Evolutionary conservation across 495 filamentous ascomycete species (phyloP).

Genomic region (Neurospora sp.): DNA sequence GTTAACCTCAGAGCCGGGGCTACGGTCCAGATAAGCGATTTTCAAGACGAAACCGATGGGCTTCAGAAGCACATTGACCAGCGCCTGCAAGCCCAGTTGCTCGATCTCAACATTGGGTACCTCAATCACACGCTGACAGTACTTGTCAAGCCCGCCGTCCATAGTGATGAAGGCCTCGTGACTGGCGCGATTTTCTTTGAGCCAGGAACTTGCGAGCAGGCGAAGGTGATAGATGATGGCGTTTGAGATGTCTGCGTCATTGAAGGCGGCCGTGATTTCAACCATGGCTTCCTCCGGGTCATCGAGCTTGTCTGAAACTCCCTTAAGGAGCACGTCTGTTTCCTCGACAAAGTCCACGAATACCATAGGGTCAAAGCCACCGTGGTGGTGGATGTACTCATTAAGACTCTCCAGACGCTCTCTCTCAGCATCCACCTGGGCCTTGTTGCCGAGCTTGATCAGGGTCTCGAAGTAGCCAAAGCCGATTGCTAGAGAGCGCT

Average conservation of each 20-base stretch:
- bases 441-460: slow-evolving; percentile 51
- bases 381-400: slow-evolving; percentile 53
- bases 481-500: slow-evolving; percentile 55
- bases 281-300: slow-evolving; percentile 46
- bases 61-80: slow-evolving; percentile 72
- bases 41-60: slow-evolving; percentile 73
- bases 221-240: slow-evolving; percentile 59
- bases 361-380: slow-evolving; percentile 54
- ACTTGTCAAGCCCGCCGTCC: slow-evolving; percentile 49
- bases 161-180: slow-evolving; percentile 62
- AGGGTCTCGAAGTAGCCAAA: slow-evolving; percentile 90
- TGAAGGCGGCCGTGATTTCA: slow-evolving; percentile 65
- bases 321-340: slow-evolving; percentile 53
- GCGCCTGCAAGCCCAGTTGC: slow-evolving; percentile 65
- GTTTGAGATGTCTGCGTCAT: slow-evolving; percentile 53
- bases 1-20: slow-evolving; percentile 69
- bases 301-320: slow-evolving; percentile 45
- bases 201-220: slow-evolving; percentile 78
- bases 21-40: slow-evolving; percentile 86
- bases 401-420: slow-evolving; percentile 61
- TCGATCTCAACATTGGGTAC: slow-evolving; percentile 77
- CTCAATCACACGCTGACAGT: slow-evolving; percentile 62
- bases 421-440: slow-evolving; percentile 56
- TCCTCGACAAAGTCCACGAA: slow-evolving; percentile 80
- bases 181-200: slow-evolving; percentile 58